phyloP scores from a whole-genome alignment of 1,284 basidiomycete genomes.

The Amylostereum chailletii region DNA sequence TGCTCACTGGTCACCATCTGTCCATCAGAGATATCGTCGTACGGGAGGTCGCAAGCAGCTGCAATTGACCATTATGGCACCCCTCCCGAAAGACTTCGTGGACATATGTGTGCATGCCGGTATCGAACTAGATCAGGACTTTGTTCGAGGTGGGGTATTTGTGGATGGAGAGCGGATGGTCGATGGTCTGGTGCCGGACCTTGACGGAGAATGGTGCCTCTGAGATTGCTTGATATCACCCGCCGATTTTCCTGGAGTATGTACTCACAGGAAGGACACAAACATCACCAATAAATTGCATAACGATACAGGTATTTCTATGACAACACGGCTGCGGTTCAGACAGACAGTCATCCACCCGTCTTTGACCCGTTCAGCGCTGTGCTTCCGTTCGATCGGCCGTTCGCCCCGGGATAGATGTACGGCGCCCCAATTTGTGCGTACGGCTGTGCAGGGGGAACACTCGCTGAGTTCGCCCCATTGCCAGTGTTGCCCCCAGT shows the following conservation, averaged over 20 bases:
- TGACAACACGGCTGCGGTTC: too few species aligned
- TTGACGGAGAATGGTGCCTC: constrained; percentile 30
- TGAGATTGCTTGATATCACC: constrained; percentile 4
- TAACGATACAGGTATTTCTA: too few species aligned
- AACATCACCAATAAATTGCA: too few species aligned
- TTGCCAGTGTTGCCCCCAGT: not conserved
- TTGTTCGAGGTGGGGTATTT: constrained; percentile 34
- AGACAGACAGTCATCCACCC: too few species aligned
- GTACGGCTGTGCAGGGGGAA: constrained; percentile 4
- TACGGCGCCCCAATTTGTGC: constrained; percentile 13
- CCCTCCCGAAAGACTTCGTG: constrained; percentile 43
- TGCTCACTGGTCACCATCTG: not conserved
- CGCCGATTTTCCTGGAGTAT: not conserved
- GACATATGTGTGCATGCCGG: constrained; percentile 33
- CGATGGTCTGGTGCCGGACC: constrained; percentile 22
- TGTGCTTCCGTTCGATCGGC: too few species aligned
- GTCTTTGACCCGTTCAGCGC: too few species aligned
- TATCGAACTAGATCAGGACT: constrained; percentile 28
- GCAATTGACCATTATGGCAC: constrained; percentile 40
- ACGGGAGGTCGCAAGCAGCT: constrained; percentile 35
- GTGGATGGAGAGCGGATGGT: constrained; percentile 30
- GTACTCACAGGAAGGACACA: not conserved
- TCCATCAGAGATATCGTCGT: constrained; percentile 36
- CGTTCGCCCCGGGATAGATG: not conserved
- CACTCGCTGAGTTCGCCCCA: constrained; percentile 1